These are phyloP conservation scores for Fragaria vesca DNA, from an alignment of 306 rosid species.

Conservation along the genomic window DNA sequence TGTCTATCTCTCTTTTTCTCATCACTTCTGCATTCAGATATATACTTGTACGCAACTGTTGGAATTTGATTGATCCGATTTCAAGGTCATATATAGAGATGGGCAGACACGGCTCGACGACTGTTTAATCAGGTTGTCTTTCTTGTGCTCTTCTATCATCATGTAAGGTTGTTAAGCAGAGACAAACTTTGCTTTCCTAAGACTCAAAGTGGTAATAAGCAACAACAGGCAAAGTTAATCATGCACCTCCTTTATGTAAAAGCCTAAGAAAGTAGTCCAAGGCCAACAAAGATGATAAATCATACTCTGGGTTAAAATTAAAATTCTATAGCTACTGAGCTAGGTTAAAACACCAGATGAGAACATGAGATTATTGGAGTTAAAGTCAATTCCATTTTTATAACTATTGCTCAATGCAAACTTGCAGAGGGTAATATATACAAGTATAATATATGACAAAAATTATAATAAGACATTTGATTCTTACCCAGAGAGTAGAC, in stretches of 20 bases:
- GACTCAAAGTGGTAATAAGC: slow-evolving; percentile 46
- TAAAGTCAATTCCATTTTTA: neutral
- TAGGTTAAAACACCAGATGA: slow-evolving; percentile 9
- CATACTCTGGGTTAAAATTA: slow-evolving; percentile 12
- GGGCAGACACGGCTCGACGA: neutral
- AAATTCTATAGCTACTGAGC: neutral
- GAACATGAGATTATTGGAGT: neutral
- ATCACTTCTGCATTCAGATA: neutral
- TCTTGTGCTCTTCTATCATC: neutral
- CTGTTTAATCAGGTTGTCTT: neutral
- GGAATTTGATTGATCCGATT: neutral
- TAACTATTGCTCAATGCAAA: neutral
- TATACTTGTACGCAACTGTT: neutral
- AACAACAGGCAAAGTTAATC: slow-evolving; percentile 37
- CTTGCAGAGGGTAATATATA: neutral
- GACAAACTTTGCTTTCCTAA: slow-evolving; percentile 48
- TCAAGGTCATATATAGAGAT: neutral
- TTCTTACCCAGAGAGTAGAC: neutral
- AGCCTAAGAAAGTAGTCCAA: slow-evolving; percentile 34
- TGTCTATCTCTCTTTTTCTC: neutral
- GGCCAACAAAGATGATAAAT: slow-evolving; percentile 11
- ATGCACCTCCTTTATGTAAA: slow-evolving; percentile 30
- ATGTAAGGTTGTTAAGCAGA: slow-evolving; percentile 3
- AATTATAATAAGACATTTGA: neutral
- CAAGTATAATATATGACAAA: neutral